These are phyloP conservation scores for Starmerella etchellsii DNA, from an alignment of 805 yeast species.

Conservation along the genomic window DNA sequence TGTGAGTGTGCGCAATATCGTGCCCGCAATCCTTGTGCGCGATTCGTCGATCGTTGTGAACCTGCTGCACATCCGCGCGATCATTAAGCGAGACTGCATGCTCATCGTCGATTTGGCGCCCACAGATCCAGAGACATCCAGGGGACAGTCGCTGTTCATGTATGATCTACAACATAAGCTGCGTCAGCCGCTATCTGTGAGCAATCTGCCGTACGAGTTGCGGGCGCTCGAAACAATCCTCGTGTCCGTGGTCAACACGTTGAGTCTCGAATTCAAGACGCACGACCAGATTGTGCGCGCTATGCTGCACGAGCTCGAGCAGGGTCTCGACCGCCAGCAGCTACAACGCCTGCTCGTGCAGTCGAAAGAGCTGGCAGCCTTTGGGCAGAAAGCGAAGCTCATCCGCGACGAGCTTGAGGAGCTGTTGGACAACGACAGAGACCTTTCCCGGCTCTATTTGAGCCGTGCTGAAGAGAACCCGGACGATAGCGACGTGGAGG, in stretches of 20 bases:
- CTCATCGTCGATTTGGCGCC: slow-evolving; percentile 60
- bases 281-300: slow-evolving; percentile 65
- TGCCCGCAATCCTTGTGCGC: slow-evolving; percentile 78
- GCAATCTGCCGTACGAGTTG: slow-evolving; percentile 69
- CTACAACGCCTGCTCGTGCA: slow-evolving; percentile 68
- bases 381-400: slow-evolving; percentile 68
- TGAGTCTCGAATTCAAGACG: slow-evolving; percentile 77
- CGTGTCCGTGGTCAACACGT: slow-evolving; percentile 61
- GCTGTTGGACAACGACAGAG: slow-evolving; percentile 75
- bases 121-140: slow-evolving; percentile 40
- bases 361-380: slow-evolving; percentile 70
- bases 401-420: slow-evolving; percentile 79
- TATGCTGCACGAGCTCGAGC: slow-evolving; percentile 64
- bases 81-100: slow-evolving; percentile 68
- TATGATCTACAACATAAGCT: slow-evolving; percentile 65
- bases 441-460: slow-evolving; percentile 65
- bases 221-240: slow-evolving; percentile 81
- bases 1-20: slow-evolving; percentile 64
- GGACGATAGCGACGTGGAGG: slow-evolving; percentile 79
- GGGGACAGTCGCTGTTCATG: slow-evolving; percentile 62
- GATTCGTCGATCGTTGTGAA: slow-evolving; percentile 66
- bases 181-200: slow-evolving; percentile 29
- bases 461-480: slow-evolving; percentile 37
- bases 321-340: slow-evolving; percentile 66
- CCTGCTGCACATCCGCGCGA: slow-evolving; percentile 75